A percentile compares a stretch with the other conserved stretches of the same genome.
Conservation (phyloP, 1,284 basidiomycete species). For the Trichosporon coremiiforme region DNA sequence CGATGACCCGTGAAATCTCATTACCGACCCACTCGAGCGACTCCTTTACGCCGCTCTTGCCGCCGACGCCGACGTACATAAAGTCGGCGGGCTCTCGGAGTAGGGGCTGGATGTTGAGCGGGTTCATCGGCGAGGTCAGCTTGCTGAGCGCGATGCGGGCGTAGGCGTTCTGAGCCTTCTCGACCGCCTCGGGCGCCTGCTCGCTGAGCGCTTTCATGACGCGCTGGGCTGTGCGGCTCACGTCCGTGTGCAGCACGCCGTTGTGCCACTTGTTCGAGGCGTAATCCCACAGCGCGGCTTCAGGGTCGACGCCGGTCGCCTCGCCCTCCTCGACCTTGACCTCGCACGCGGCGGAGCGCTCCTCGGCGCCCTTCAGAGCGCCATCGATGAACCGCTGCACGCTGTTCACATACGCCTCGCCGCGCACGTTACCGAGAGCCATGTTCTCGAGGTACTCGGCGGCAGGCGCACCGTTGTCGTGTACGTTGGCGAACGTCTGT, state of each 20-base stretch:
- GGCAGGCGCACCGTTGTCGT: slow-evolving; percentile 33
- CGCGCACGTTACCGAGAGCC: slow-evolving; percentile 40
- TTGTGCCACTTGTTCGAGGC: slow-evolving; percentile 38
- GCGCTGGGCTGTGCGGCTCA: slow-evolving; percentile 21
- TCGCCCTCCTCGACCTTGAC: slow-evolving; percentile 1
- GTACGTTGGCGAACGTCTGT: slow-evolving; percentile 41
- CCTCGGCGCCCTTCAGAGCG: slow-evolving; percentile 34
- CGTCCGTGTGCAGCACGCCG: slow-evolving; percentile 33
- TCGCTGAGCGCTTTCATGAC: slow-evolving; percentile 25
- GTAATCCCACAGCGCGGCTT: slow-evolving; percentile 36
- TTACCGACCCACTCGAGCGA: slow-evolving; percentile 41
- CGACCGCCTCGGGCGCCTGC: neutral
- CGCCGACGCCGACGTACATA: slow-evolving; percentile 41
- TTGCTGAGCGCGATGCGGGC: slow-evolving; percentile 37
- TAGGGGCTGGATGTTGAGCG: slow-evolving; percentile 46
- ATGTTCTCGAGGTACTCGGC: slow-evolving; percentile 42
- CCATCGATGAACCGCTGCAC: slow-evolving; percentile 49
- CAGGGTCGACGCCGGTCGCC: neutral
- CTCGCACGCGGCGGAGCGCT: slow-evolving; percentile 5
- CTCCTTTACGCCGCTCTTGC: slow-evolving; percentile 38
- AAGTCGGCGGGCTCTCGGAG: slow-evolving; percentile 45
- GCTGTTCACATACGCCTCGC: slow-evolving; percentile 51
- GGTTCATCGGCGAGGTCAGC: slow-evolving; percentile 37
- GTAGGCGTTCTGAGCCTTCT: slow-evolving; percentile 29
- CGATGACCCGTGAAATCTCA: slow-evolving; percentile 34